These are phyloP conservation scores for Fistulinella prunicolor DNA, from an alignment of 768 basidiomycete genomes.

Conservation along the genomic window DNA sequence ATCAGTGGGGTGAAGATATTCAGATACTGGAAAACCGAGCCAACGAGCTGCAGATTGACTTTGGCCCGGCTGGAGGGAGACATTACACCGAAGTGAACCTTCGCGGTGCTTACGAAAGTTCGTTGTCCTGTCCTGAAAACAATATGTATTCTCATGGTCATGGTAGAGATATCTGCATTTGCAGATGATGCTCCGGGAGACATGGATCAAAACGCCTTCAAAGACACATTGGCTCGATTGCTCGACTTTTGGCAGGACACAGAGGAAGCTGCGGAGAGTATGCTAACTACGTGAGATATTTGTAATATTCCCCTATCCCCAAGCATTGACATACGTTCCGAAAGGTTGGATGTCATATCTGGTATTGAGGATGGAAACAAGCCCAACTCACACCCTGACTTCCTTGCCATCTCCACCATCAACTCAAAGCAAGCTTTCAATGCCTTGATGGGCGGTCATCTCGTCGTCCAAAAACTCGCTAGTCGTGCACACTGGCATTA, in stretches of 20 bases:
- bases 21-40: slow-evolving; percentile 33
- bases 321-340: neutral
- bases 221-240: slow-evolving; percentile 52
- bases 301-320: neutral
- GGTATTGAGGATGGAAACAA: slow-evolving; percentile 49
- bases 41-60: slow-evolving; percentile 30
- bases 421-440: slow-evolving; percentile 52
- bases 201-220: slow-evolving; percentile 36
- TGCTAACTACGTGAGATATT: slow-evolving; percentile 57
- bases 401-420: slow-evolving; percentile 53
- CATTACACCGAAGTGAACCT: slow-evolving; percentile 49
- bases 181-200: slow-evolving; percentile 31
- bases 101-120: slow-evolving; percentile 54
- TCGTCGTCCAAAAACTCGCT: slow-evolving; percentile 39
- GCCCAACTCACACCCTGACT: slow-evolving; percentile 47
- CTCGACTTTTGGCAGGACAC: slow-evolving; percentile 54
- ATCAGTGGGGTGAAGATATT: slow-evolving; percentile 42
- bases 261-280: slow-evolving; percentile 46
- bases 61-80: slow-evolving; percentile 45
- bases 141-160: slow-evolving; percentile 11
- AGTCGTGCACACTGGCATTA: slow-evolving; percentile 52
- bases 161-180: slow-evolving; percentile 41
- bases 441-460: slow-evolving; percentile 46
- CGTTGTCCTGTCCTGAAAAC: slow-evolving; percentile 13
- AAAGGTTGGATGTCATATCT: slow-evolving; percentile 63